These are phyloP conservation scores for Trichoderma breve DNA, from an alignment of 2,329 filamentous ascomycete species.

Conservation along the genomic window DNA sequence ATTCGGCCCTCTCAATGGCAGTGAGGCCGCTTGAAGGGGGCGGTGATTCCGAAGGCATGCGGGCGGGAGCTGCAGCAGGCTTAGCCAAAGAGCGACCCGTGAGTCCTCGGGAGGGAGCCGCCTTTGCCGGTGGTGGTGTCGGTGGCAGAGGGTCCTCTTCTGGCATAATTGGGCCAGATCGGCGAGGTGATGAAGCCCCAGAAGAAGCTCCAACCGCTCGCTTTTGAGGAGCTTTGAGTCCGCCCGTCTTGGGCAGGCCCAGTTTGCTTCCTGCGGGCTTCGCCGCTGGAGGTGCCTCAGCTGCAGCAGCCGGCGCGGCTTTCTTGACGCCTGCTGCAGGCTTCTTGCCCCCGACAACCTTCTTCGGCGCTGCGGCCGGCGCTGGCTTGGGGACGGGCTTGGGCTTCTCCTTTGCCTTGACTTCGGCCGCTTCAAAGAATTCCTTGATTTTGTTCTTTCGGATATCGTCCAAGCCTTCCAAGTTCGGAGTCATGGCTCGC, in stretches of 20 bases:
- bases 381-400: constrained; percentile 67
- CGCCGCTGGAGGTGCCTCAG: constrained; percentile 58
- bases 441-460: constrained; percentile 95
- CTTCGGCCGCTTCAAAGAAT: constrained; percentile 65
- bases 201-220: constrained; percentile 51
- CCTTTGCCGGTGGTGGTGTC: constrained; percentile 53
- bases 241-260: constrained; percentile 53
- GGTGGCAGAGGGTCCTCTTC: constrained; percentile 59
- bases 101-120: constrained; percentile 73
- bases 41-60: constrained; percentile 54
- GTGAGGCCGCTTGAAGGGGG: constrained; percentile 65
- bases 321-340: constrained; percentile 34
- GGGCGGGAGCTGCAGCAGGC: constrained; percentile 54
- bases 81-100: constrained; percentile 83
- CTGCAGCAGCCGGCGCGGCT: constrained; percentile 41
- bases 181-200: constrained; percentile 53
- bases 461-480: constrained; percentile 93
- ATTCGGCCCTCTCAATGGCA: constrained; percentile 82
- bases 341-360: constrained; percentile 45
- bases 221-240: constrained; percentile 60
- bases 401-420: constrained; percentile 64
- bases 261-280: constrained; percentile 52
- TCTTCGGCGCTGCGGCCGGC: constrained; percentile 47
- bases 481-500: constrained; percentile 85
- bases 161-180: constrained; percentile 48